phyloP scores from a whole-genome alignment of 2,329 filamentous ascomycete species.

The Dactylellina haptotyla region DNA sequence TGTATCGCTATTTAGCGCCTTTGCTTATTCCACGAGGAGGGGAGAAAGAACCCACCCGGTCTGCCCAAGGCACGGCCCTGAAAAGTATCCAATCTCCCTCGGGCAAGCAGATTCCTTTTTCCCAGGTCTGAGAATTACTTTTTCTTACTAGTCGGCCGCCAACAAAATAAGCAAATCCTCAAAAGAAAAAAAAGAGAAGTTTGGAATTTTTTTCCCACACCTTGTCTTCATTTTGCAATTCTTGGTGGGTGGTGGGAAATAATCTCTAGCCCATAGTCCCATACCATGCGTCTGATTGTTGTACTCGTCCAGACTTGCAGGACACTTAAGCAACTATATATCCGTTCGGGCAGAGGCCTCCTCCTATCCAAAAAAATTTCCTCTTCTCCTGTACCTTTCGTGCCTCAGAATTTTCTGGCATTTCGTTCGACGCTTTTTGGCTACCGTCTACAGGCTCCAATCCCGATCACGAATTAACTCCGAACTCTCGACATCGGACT shows the following conservation, averaged over 20 bases:
- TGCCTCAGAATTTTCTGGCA: constrained; percentile 49
- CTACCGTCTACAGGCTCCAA: constrained; percentile 50
- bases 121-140: constrained; percentile 18
- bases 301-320: constrained; percentile 40
- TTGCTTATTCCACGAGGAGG: constrained; percentile 42
- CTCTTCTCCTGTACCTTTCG: constrained; percentile 37
- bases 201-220: constrained; percentile 43
- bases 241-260: constrained; percentile 39
- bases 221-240: constrained; percentile 38
- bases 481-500: constrained; percentile 35
- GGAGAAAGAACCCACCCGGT: constrained; percentile 46
- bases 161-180: constrained; percentile 22
- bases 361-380: constrained; percentile 42
- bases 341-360: constrained; percentile 44
- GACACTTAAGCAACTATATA: constrained; percentile 54
- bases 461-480: constrained; percentile 42
- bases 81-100: constrained; percentile 48
- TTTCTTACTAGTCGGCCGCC: constrained; percentile 26
- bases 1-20: constrained; percentile 18
- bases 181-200: background rate
- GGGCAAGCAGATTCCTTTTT: constrained; percentile 38
- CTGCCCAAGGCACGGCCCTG: constrained; percentile 41
- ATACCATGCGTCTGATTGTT: constrained; percentile 46
- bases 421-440: constrained; percentile 43
- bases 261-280: constrained; percentile 49